Base-by-base conservation (phyloP, 2,329 filamentous ascomycete species). In the Fusarium sp. region DNA sequence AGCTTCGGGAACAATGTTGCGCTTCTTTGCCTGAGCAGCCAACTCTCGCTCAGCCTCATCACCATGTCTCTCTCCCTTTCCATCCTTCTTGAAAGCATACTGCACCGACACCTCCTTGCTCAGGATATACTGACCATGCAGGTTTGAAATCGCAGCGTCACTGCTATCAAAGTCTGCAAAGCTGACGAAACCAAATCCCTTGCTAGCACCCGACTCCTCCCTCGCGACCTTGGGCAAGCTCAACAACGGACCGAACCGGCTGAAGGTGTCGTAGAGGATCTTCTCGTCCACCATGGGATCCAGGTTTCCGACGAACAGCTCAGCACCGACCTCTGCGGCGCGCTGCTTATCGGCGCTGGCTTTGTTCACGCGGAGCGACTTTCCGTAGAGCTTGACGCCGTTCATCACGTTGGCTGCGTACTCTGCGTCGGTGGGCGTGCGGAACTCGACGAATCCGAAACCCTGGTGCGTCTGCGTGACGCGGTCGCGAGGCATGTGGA, bases 61-160 rank as follows among this genome's bases (percentile, higher is more conserved):
- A 78, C 96, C 96, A 81, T 99, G 96, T 67, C 96, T 89, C 85
- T 98, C 96, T 77, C 96, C 96, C 85, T 98, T 98, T 76, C 96
- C 96, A 80, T 99, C 96, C 85, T 98, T 98, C 88, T 99, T 99
- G 89, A 98, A 98, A 42, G 96, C 96, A 83, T 98, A 99, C 84
- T 98, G 96, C 52, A 99, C 96, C 4, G 93, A 94, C 77, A 98
- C 93, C 83, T 98, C 94, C 85, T 98, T 98, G 87, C 96, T 98
- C 88, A 97, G 95, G 70, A 99, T 90, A 83, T 96, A 98, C 85
- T 98, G 95, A 61, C 94, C 94, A 82, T 98, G 93, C 93, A 99
- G 95, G 82, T 96, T 96, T 75, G 92, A 89, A 72, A 97, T 94
- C 47, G 96, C 95, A 71, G 94, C 93, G 80, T 99, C 96, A 13